These are phyloP conservation scores for Nicotiana undulata DNA, from an alignment of 257 asterid species.

Conservation along the genomic window DNA sequence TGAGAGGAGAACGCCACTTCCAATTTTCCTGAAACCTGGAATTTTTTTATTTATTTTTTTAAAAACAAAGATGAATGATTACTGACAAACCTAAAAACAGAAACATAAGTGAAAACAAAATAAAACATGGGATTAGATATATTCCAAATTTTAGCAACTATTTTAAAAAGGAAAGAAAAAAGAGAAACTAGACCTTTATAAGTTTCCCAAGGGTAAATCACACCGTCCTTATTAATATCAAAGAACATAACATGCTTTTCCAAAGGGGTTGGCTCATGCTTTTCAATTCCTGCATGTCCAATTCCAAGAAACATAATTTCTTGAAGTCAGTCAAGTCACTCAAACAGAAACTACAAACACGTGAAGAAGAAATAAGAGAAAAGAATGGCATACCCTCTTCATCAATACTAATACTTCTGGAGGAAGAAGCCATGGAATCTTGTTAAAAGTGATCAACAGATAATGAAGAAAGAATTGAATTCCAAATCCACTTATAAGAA, in stretches of 20 bases:
- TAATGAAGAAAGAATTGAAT: background rate
- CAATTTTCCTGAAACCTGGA: constrained; percentile 72
- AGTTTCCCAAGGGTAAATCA: constrained; percentile 73
- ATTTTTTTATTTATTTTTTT: too few relatives aligned
- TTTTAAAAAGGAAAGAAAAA: background rate
- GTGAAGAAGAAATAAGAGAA: background rate
- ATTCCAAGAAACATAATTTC: background rate
- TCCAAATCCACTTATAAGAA: background rate
- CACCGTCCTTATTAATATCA: constrained; percentile 69
- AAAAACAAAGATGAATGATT: too few relatives aligned
- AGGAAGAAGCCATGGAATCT: background rate
- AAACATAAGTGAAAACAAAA: background rate
- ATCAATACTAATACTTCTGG: background rate
- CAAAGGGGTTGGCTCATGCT: constrained; percentile 32
- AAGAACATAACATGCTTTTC: constrained; percentile 77
- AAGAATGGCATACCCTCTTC: background rate
- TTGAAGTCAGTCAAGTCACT: background rate
- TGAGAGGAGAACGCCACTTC: constrained; percentile 52
- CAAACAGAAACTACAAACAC: background rate
- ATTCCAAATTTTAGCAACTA: too few relatives aligned
- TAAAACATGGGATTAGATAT: background rate
- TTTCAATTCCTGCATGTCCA: background rate
- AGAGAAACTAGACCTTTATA: constrained; percentile 33
- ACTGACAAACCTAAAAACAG: background rate
- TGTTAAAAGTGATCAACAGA: background rate